Evolutionary conservation across 768 basidiomycete species (phyloP).

Genomic region (Ramaria rubella): DNA sequence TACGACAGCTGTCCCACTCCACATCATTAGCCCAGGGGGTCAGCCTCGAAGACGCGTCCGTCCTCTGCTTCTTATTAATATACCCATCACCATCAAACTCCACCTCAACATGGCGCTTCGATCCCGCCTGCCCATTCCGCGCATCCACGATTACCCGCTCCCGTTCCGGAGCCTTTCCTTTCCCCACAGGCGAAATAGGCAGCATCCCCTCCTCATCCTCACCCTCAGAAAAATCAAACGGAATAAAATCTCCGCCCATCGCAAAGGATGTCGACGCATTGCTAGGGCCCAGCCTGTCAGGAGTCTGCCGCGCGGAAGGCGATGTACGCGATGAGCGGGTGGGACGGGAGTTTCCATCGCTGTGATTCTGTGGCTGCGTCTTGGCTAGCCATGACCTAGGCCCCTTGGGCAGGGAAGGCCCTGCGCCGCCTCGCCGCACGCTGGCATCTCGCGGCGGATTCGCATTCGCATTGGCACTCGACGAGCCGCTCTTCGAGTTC

Average conservation of each 20-base stretch:
- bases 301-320: not conserved
- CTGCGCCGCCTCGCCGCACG: too few species aligned
- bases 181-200: not conserved
- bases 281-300: not conserved
- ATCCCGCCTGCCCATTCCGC: conserved; percentile 21
- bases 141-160: conserved; percentile 18
- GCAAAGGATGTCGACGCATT: not conserved
- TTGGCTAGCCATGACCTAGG: too few species aligned
- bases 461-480: not conserved
- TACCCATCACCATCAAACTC: conserved; percentile 40
- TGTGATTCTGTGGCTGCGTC: not conserved
- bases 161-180: conserved; percentile 7
- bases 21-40: conserved; percentile 66
- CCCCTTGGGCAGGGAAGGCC: too few species aligned
- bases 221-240: conserved; percentile 20
- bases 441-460: too few species aligned
- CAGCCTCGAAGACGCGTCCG: conserved; percentile 46
- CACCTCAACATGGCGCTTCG: conserved; percentile 45
- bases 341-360: not conserved
- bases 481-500: not conserved
- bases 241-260: conserved; percentile 25
- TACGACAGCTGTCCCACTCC: conserved; percentile 66
- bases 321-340: not conserved
- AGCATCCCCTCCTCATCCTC: conserved; percentile 16
- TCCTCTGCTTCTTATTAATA: conserved; percentile 46